These are phyloP conservation scores for Aspergillus taichungensis DNA, from an alignment of 495 filamentous ascomycete genomes.

Conservation along the genomic window DNA sequence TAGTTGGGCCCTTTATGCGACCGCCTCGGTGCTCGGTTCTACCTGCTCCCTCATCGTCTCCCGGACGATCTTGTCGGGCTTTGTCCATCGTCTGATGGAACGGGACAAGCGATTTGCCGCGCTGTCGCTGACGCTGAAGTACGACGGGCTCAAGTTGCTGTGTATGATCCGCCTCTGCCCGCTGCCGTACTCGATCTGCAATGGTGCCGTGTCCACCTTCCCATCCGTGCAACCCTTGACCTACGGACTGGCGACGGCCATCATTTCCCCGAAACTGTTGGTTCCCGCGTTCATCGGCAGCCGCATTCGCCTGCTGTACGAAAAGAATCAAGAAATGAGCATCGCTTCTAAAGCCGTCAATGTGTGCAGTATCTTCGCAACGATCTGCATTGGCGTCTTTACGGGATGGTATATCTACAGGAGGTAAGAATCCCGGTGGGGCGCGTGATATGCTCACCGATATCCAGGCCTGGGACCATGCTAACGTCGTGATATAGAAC, in stretches of 20 bases:
- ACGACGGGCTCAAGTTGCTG: slow-evolving; percentile 82
- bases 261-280: slow-evolving; percentile 71
- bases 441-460: too few species aligned
- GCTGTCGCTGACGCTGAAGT: slow-evolving; percentile 55
- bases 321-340: slow-evolving; percentile 58
- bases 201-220: slow-evolving; percentile 89
- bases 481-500: slow-evolving; percentile 41
- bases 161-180: slow-evolving; percentile 92
- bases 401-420: slow-evolving; percentile 83
- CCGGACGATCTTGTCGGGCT: slow-evolving; percentile 63
- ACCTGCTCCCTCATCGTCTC: slow-evolving; percentile 71
- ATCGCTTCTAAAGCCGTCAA: slow-evolving; percentile 55
- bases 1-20: slow-evolving; percentile 74
- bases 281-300: slow-evolving; percentile 91
- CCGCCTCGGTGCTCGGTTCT: slow-evolving; percentile 69
- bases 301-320: slow-evolving; percentile 52
- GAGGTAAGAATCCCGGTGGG: slow-evolving; percentile 28
- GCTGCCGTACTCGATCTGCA: slow-evolving; percentile 87
- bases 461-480: neutral
- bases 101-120: slow-evolving; percentile 72
- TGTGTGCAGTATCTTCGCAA: slow-evolving; percentile 70
- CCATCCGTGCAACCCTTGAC: slow-evolving; percentile 69
- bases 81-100: slow-evolving; percentile 72
- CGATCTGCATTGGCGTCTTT: slow-evolving; percentile 56
- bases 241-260: slow-evolving; percentile 74